Evolutionary conservation across 208 protist genomes (phyloP).

Genomic region (Crithidia bombi): DNA sequence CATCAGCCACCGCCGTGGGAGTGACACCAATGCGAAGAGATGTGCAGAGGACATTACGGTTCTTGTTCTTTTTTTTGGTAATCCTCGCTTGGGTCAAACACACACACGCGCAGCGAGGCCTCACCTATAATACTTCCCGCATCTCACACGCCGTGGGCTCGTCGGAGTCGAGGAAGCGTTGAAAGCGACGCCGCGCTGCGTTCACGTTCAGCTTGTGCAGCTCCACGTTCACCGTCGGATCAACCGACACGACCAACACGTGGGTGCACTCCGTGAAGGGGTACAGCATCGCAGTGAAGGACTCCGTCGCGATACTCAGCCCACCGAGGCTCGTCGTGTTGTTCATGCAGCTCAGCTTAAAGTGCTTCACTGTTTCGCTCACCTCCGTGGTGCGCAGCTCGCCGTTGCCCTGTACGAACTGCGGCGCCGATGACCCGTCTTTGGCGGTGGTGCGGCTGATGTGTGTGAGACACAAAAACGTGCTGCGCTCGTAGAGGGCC

Average conservation of each 20-base stretch:
- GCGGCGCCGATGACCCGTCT: constrained; percentile 20
- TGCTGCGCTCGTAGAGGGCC: constrained; percentile 98
- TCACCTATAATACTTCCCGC: constrained; percentile 75
- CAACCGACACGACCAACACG: constrained; percentile 83
- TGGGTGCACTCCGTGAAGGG: constrained; percentile 89
- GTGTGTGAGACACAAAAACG: constrained; percentile 97
- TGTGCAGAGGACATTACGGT: too few relatives aligned
- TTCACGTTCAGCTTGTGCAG: constrained; percentile 83
- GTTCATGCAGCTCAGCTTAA: constrained; percentile 93
- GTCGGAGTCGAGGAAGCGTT: constrained; percentile 74
- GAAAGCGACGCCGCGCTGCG: constrained; percentile 61
- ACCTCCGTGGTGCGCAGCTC: constrained; percentile 85
- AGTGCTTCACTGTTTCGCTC: constrained; percentile 91
- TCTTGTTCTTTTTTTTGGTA: background rate
- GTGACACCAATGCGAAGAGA: too few relatives aligned
- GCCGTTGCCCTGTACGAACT: constrained; percentile 29
- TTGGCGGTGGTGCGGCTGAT: constrained; percentile 55
- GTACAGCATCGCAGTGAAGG: constrained; percentile 80
- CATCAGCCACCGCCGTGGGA: too few relatives aligned
- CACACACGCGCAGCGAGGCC: too few relatives aligned
- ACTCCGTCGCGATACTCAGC: constrained; percentile 70
- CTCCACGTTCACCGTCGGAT: constrained; percentile 71
- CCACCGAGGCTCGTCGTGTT: constrained; percentile 84
- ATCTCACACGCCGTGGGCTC: constrained; percentile 74
- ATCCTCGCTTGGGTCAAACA: background rate